Evolutionary conservation across 352 stramenopile genomes (phyloP), one percentile per base, ranked within the genome.

Genomic region (Blastocystis sp.): DNA sequence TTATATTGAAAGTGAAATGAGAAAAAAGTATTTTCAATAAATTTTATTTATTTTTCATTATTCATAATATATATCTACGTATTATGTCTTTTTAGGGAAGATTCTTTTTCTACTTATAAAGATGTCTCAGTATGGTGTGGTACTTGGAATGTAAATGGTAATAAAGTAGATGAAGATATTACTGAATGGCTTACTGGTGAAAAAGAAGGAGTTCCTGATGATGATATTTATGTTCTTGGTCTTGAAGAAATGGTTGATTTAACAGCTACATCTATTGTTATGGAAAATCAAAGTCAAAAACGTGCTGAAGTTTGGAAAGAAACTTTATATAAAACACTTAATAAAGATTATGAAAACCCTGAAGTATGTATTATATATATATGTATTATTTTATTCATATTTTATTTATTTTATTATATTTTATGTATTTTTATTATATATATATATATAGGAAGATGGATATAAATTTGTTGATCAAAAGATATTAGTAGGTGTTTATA

Each of bases 241-340:
- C 84, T 98, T 66, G 90, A 99, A 68, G 92, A 99, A 76, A 96
- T 99, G 64, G 92, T 99, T 0, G 92, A 99, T 74, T 71, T 98
- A 3, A 98, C 95, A 69, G 91, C 88, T 1, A 84, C 95, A 10
- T 98, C 97, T 67, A 91, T 98, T 0, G 86, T 94, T 0, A 83
- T 96, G 0, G 93, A 95, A 55, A 93, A 83, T 64, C 81, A 94
- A 41, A 93, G 79, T 16, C 78, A 83, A 28, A 79, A 92, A 65
- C 75, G 84, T 2, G 83, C 76, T 52, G 58, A 79, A 5, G 77
- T 81, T 42, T 90, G 81, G 80, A 70, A 86, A 36, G 83, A 95
- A n/a, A 69, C 73, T 6, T 75, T 96, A 16, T 71, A 83, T 0
- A 55, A 52, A 3, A 83, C 84, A 9, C 72, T 97, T 2, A 94